These are phyloP conservation scores for Pichia sp. DNA, from an alignment of 1,139 yeast species.

Conservation along the genomic window DNA sequence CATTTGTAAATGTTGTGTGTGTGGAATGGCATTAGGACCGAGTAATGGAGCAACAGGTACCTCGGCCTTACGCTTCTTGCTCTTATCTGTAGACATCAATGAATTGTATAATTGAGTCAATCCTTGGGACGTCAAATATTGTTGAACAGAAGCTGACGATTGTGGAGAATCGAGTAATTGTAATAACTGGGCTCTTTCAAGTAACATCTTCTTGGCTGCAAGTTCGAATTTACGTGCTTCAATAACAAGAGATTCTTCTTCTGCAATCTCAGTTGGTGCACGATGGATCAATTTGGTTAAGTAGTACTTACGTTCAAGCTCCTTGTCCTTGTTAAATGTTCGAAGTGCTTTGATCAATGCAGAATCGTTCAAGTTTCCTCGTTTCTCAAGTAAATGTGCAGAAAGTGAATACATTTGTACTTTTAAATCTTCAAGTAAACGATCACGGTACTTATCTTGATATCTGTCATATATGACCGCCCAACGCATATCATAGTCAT, in stretches of 20 bases:
- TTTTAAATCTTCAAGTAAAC: slow-evolving; percentile 75
- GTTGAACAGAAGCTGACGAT: slow-evolving; percentile 70
- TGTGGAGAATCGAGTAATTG: slow-evolving; percentile 88
- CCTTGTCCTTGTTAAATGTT: slow-evolving; percentile 61
- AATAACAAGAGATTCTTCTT: slow-evolving; percentile 89
- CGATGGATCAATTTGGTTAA: slow-evolving; percentile 73
- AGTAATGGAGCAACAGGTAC: slow-evolving; percentile 58
- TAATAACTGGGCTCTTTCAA: slow-evolving; percentile 78
- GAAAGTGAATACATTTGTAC: slow-evolving; percentile 72
- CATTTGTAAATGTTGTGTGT: slow-evolving; percentile 29
- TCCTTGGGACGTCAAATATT: slow-evolving; percentile 86
- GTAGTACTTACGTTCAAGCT: slow-evolving; percentile 76
- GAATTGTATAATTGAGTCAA: slow-evolving; percentile 82
- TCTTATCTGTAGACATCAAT: slow-evolving; percentile 74
- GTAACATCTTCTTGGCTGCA: slow-evolving; percentile 85
- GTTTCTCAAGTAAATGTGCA: slow-evolving; percentile 39
- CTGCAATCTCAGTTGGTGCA: slow-evolving; percentile 96
- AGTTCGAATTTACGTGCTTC: slow-evolving; percentile 93
- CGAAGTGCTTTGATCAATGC: slow-evolving; percentile 48
- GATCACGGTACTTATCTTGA: slow-evolving; percentile 33
- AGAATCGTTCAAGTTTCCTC: slow-evolving; percentile 43
- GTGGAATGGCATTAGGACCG: slow-evolving; percentile 53
- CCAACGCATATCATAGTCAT: slow-evolving; percentile 84
- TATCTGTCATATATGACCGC: slow-evolving; percentile 78
- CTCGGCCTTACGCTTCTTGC: slow-evolving; percentile 50